Base-by-base conservation (phyloP, 108 stramenopile species). In the Fragilaria radians region DNA sequence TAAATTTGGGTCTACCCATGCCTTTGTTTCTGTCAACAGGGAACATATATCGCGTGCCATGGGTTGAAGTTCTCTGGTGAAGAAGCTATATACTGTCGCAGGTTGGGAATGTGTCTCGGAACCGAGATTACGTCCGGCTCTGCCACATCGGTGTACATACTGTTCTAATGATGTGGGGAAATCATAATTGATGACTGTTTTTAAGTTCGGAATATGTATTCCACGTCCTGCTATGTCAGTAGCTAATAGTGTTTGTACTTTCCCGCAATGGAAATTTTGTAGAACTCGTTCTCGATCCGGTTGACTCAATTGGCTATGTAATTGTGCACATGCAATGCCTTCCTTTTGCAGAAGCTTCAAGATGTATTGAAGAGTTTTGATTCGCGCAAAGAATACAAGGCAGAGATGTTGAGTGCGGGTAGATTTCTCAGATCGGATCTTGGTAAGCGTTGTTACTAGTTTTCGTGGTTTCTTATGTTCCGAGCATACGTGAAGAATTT, bases 191-290 rank as follows among this genome's bases (percentile, higher is more conserved):
- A 98, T 83, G 25, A 96, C 88, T 62, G 75, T 88, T 67, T 88
- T 74, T 5, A 96, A 90, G 59, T 89, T 79, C 2, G 80, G 65
- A 59, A 94, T 78, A 55, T 98, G 93, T 21, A 98, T 75, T 0
- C 97, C 97, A 50, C 97, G 73, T 33, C 94, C 92, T n/a, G 95
- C 96, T 21, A 98, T 71, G 76, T 98, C 97, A n/a, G 95, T 96
- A 22, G 96, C 94, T 18, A 98, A 70, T 46, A 98, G 55, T 23
- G 91, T 81, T 1, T 94, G 91, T 0, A 57, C 53, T 65, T 85
- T 81, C 1, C 88, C 83, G 34, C 54, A 63, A 59, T 63, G 46
- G 60, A 89, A 85, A 24, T 69, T 59, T 14, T 70, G 56, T 32
- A 87, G 66, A 28, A 65, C 48, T 28, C 58, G 48, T 58, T 86